These are phyloP conservation scores for Cenchrus purpureus DNA, from an alignment of 176 grass and related monocot genomes.

Conservation along the genomic window DNA sequence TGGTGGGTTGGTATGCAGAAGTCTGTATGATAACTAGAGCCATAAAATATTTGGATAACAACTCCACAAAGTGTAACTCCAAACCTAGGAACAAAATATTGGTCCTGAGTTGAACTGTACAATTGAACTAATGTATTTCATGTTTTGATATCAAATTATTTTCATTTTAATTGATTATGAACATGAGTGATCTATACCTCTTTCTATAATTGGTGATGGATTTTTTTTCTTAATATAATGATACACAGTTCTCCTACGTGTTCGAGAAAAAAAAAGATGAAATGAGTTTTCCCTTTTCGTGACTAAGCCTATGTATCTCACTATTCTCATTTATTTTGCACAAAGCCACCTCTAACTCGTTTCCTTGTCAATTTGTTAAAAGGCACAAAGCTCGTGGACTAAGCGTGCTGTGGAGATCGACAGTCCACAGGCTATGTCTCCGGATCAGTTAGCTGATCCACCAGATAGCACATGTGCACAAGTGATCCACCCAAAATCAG, in stretches of 20 bases:
- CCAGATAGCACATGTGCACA: constrained; percentile 80
- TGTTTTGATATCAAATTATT: not conserved
- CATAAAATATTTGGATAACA: constrained; percentile 12
- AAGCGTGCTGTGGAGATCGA: constrained; percentile 79
- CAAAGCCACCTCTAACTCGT: not conserved
- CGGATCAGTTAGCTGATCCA: constrained; percentile 63
- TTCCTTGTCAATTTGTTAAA: constrained; percentile 40
- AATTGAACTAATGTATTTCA: constrained; percentile 14
- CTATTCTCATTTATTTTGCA: not conserved
- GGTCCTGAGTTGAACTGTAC: not conserved
- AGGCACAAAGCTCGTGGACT: constrained; percentile 80
- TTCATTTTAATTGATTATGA: not conserved
- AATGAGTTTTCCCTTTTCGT: not conserved
- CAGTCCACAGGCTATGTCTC: constrained; percentile 69
- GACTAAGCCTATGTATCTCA: not conserved
- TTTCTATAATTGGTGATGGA: not conserved
- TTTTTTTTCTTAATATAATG: too few species aligned
- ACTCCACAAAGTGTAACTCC: not conserved
- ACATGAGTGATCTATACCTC: not conserved
- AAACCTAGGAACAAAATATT: not conserved
- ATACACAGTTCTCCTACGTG: too few species aligned
- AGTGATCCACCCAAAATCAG: constrained; percentile 66
- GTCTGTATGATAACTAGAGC: not conserved
- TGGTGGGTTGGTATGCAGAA: not conserved
- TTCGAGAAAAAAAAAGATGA: too few species aligned